Evolutionary conservation across 177 flowering plant species (phyloP).

Genomic region (Telopea speciosissima): DNA sequence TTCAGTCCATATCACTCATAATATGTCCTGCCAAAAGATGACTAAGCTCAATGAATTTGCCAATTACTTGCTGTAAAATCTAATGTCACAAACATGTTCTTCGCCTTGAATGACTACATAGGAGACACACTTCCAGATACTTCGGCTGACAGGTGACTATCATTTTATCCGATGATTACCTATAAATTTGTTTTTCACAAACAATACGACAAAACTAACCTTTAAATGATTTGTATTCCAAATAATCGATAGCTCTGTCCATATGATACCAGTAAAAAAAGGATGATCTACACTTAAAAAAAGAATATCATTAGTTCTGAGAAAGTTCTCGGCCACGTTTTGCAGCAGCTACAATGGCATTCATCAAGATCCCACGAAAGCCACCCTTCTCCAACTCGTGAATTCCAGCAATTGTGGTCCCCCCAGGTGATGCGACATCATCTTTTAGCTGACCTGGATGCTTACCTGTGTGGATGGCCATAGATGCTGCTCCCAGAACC

Average conservation of each 20-base stretch:
- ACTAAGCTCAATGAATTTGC: no score
- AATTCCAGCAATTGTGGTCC: constrained; percentile 91
- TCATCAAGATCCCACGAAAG: constrained; percentile 75
- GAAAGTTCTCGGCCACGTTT: constrained; percentile 72
- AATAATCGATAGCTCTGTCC: neutral
- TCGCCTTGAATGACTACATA: no score
- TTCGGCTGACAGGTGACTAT: no score
- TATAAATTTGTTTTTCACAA: no score
- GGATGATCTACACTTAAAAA: neutral
- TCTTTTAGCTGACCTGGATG: constrained; percentile 96
- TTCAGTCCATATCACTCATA: no score
- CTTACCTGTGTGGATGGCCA: constrained; percentile 59
- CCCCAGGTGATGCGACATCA: constrained; percentile 90
- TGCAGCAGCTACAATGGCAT: constrained; percentile 82
- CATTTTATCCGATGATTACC: no score
- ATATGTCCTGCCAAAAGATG: no score
- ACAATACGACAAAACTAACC: no score
- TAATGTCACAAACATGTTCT: no score
- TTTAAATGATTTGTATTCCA: no score
- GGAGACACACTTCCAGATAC: no score
- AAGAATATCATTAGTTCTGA: constrained; percentile 21
- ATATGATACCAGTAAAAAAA: neutral
- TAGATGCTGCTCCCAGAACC: constrained; percentile 44
- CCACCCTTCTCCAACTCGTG: constrained; percentile 85
- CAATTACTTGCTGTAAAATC: no score